phyloP scores from a whole-genome alignment of 371 early-diverging fungal species.

The Mucor velutinosus region DNA sequence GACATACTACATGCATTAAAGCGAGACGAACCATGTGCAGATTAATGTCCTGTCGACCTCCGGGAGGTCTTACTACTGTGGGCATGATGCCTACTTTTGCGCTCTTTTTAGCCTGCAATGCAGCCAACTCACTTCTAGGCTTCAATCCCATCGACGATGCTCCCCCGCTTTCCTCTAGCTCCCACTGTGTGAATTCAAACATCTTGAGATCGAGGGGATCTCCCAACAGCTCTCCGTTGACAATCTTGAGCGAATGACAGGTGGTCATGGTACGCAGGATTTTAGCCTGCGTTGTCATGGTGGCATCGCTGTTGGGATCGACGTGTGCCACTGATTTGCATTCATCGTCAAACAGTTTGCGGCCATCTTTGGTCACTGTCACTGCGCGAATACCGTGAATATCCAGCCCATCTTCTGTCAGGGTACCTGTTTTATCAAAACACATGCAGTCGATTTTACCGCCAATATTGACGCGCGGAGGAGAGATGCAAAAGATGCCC shows the following conservation, averaged over 20 bases:
- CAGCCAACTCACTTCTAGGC: constrained; percentile 37
- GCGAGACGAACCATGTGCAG: constrained; percentile 27
- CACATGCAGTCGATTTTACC: constrained; percentile 96
- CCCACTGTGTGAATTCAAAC: constrained; percentile 96
- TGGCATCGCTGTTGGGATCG: constrained; percentile 21
- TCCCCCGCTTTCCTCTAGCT: constrained; percentile 82
- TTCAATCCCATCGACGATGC: constrained; percentile 44
- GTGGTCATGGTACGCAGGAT: constrained; percentile 86
- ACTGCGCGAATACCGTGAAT: constrained; percentile 85
- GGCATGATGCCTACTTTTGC: constrained; percentile 69
- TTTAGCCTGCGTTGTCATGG: constrained; percentile 24
- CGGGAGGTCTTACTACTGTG: constrained; percentile 88
- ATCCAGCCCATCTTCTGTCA: constrained; percentile 98
- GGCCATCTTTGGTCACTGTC: constrained; percentile 17
- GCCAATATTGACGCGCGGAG: constrained; percentile 93
- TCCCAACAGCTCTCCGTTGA: constrained; percentile 91
- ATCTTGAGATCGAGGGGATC: constrained; percentile 99
- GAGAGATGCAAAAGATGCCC: constrained; percentile 94
- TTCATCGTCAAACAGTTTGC: constrained; percentile 46
- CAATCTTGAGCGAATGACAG: constrained; percentile 95
- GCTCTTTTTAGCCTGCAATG: constrained; percentile 35
- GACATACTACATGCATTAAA: constrained; percentile 3
- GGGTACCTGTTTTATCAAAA: constrained; percentile 99
- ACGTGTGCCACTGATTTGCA: constrained; percentile 27
- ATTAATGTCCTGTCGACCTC: constrained; percentile 44